Evolutionary conservation across 1,284 basidiomycete genomes (phyloP).

Genomic region (Stygiomarasmius scandens): DNA sequence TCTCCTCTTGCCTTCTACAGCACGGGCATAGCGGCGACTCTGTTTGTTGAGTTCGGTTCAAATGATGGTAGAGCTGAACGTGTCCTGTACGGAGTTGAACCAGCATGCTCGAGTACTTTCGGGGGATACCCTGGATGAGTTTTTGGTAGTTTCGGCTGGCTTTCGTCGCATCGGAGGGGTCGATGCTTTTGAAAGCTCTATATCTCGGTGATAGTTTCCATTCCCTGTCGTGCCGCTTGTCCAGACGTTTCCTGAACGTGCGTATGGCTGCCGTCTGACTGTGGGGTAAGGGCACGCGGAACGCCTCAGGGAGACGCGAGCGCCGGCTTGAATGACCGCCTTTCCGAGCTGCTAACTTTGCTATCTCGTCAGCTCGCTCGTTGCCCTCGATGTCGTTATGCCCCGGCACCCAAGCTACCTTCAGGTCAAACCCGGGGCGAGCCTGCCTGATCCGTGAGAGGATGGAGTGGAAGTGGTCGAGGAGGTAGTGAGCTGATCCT

Average conservation of each 20-base stretch:
- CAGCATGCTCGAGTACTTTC: background rate
- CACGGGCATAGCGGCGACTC: constrained; percentile 1
- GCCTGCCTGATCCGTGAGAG: background rate
- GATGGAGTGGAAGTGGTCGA: background rate
- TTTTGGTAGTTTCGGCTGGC: background rate
- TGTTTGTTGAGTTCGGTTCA: background rate
- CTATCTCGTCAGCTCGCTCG: constrained; percentile 1
- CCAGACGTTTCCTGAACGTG: background rate
- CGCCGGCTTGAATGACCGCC: background rate
- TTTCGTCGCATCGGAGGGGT: background rate
- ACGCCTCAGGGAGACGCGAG: background rate
- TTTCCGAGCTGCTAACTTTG: background rate
- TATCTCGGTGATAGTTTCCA: background rate
- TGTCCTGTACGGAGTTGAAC: constrained; percentile 5
- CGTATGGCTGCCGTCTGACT: background rate
- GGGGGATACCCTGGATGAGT: background rate
- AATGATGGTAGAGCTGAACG: background rate
- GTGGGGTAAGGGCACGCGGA: background rate
- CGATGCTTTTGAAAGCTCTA: background rate
- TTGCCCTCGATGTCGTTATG: background rate
- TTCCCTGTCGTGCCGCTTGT: background rate
- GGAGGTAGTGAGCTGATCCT: background rate
- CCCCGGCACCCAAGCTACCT: background rate
- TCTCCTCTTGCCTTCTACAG: background rate
- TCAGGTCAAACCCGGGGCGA: background rate